Evolutionary conservation across 176 grass and related monocot species (phyloP).

Genomic region (Stipa capillata): DNA sequence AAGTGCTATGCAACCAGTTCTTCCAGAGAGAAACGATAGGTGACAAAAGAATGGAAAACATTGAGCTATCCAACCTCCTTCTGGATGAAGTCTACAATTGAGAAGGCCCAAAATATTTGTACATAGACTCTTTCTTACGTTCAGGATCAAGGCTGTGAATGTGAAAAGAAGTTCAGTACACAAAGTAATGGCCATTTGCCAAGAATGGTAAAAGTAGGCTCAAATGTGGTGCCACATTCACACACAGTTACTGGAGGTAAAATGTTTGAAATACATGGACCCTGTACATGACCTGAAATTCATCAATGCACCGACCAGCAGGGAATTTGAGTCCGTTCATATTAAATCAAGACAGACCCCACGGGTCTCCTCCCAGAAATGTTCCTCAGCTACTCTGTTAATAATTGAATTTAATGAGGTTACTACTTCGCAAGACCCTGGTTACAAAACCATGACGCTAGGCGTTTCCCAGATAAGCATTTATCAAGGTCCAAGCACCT

Average conservation of each 20-base stretch:
- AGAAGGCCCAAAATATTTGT: constrained; percentile 77
- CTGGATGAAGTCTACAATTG: constrained; percentile 30
- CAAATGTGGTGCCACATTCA: neutral
- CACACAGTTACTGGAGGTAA: neutral
- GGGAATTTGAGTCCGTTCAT: neutral
- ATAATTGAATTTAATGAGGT: neutral
- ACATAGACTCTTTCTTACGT: constrained; percentile 83
- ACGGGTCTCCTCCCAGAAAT: neutral
- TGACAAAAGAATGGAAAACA: neutral
- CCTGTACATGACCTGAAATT: neutral
- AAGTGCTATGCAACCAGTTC: constrained; percentile 10
- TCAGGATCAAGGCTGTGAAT: constrained; percentile 88
- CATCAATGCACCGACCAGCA: neutral
- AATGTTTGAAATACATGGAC: neutral
- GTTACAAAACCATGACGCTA: neutral
- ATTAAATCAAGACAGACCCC: neutral
- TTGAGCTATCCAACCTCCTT: constrained; percentile 8
- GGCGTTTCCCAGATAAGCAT: neutral
- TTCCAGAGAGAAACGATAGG: neutral
- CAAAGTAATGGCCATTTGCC: neutral
- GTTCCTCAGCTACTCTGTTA: neutral
- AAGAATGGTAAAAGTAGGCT: neutral
- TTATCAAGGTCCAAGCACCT: neutral
- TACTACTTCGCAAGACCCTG: neutral
- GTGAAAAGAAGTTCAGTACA: neutral